These are phyloP conservation scores for Artemisia tridentata DNA, from an alignment of 129 eudicot genomes.

Conservation along the genomic window DNA sequence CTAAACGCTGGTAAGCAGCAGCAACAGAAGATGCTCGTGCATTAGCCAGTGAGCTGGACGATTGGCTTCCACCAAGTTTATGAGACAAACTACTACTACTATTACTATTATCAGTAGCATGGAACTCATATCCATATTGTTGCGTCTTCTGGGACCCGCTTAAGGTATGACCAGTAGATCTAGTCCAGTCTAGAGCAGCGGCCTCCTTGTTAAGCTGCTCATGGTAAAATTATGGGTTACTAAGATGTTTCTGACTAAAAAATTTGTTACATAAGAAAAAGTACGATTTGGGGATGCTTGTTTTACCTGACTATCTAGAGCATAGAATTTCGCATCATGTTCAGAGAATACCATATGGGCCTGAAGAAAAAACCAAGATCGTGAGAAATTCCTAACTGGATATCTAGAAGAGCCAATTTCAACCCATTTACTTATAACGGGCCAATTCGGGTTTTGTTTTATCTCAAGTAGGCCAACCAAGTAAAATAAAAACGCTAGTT, in stretches of 20 bases:
- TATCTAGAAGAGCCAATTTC: neutral
- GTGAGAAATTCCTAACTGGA: neutral
- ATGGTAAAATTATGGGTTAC: conserved; percentile 14
- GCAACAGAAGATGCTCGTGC: conserved; percentile 78
- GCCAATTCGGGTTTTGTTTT: conserved; percentile 8
- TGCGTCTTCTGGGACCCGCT: conserved; percentile 37
- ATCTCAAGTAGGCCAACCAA: neutral
- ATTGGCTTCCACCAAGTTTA: conserved; percentile 69
- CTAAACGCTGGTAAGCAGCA: conserved; percentile 82
- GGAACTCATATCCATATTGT: conserved; percentile 42
- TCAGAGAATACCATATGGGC: conserved; percentile 91
- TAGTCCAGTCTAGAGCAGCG: conserved; percentile 81
- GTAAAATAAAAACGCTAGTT: neutral
- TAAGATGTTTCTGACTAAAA: neutral
- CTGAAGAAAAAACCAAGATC: conserved; percentile 34
- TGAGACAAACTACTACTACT: conserved; percentile 33
- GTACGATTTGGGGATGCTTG: conserved; percentile 4
- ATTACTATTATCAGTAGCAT: conserved; percentile 23
- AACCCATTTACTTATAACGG: conserved; percentile 6
- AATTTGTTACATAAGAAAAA: neutral
- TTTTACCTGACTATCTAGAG: conserved; percentile 76
- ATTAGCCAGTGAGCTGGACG: conserved; percentile 40
- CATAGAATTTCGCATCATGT: conserved; percentile 75
- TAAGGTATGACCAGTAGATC: conserved; percentile 64
- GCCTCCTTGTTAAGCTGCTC: conserved; percentile 86